Percentiles rank a stretch among this genome's conserved stretches.
These are phyloP conservation scores for Cyclostephanos invisitatus DNA, from an alignment of 108 stramenopile species.

Conservation along the genomic window DNA sequence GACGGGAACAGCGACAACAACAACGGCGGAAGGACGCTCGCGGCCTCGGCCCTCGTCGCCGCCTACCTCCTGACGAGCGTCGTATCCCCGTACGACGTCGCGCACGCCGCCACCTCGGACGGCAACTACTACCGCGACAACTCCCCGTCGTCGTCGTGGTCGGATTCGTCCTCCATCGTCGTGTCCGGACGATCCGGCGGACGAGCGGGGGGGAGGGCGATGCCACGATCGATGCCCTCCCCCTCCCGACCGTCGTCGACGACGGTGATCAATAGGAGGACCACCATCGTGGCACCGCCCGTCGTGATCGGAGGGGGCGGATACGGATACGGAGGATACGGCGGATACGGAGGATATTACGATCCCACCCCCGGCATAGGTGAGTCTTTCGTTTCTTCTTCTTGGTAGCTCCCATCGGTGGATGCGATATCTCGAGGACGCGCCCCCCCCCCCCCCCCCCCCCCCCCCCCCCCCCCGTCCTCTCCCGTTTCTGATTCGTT, in stretches of 20 bases:
- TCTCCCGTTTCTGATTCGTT: neutral
- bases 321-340: slow-evolving; percentile 34
- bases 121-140: neutral
- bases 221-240: slow-evolving; percentile 12
- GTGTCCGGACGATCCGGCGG: slow-evolving; percentile 40
- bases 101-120: slow-evolving; percentile 35
- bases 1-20: no score
- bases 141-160: neutral
- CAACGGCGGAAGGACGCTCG: slow-evolving; percentile 39
- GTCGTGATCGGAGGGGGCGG: slow-evolving; percentile 40
- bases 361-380: slow-evolving; percentile 46
- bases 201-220: slow-evolving; percentile 44
- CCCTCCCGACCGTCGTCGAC: slow-evolving; percentile 8
- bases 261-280: slow-evolving; percentile 39
- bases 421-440: no score
- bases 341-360: slow-evolving; percentile 38
- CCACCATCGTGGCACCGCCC: slow-evolving; percentile 25
- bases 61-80: slow-evolving; percentile 38
- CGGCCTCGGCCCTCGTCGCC: slow-evolving; percentile 39
- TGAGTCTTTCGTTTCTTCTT: no score
- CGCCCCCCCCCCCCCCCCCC: no score
- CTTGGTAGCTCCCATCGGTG: no score
- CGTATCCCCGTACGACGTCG: slow-evolving; percentile 27
- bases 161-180: slow-evolving; percentile 35
- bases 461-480: no score